These are phyloP conservation scores for Salix exigua DNA, from an alignment of 345 rosid species.

Conservation along the genomic window DNA sequence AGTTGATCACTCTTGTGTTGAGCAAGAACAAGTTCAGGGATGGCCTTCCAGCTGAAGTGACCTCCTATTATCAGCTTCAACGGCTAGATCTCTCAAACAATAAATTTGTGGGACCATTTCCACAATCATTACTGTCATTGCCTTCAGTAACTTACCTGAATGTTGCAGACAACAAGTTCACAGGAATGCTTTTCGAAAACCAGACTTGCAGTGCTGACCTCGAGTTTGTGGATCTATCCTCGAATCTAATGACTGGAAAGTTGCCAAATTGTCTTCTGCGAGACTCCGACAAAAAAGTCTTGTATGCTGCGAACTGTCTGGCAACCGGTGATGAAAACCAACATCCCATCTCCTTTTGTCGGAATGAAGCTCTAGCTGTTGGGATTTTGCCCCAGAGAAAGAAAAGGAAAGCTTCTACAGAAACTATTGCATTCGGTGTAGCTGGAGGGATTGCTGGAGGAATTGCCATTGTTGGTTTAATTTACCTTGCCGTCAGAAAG, in stretches of 20 bases:
- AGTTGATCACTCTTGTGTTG: constrained; percentile 62
- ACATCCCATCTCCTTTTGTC: constrained; percentile 63
- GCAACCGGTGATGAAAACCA: constrained; percentile 45
- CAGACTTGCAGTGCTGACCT: constrained; percentile 65
- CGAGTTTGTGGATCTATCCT: constrained; percentile 62
- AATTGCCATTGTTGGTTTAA: constrained; percentile 41
- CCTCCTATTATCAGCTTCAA: constrained; percentile 68
- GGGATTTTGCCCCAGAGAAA: constrained; percentile 61
- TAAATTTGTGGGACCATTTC: constrained; percentile 78
- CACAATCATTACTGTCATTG: constrained; percentile 52
- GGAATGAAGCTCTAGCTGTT: constrained; percentile 86
- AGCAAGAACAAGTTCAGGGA: constrained; percentile 85
- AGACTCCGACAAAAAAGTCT: constrained; percentile 41
- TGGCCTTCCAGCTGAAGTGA: constrained; percentile 52
- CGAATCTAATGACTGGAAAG: constrained; percentile 76
- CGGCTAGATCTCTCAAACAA: constrained; percentile 75
- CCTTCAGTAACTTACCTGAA: constrained; percentile 62
- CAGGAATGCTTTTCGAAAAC: constrained; percentile 67
- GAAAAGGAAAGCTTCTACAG: constrained; percentile 33
- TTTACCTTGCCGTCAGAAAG: constrained; percentile 46
- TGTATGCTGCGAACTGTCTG: constrained; percentile 66
- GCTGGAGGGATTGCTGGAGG: constrained; percentile 61
- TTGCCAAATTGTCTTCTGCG: constrained; percentile 63
- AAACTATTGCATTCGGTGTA: constrained; percentile 46
- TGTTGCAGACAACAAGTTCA: constrained; percentile 75